A percentile compares a stretch with the other conserved stretches of the same genome.
These are phyloP conservation scores for Salix udensis DNA, from an alignment of 345 rosid species.

Conservation along the genomic window DNA sequence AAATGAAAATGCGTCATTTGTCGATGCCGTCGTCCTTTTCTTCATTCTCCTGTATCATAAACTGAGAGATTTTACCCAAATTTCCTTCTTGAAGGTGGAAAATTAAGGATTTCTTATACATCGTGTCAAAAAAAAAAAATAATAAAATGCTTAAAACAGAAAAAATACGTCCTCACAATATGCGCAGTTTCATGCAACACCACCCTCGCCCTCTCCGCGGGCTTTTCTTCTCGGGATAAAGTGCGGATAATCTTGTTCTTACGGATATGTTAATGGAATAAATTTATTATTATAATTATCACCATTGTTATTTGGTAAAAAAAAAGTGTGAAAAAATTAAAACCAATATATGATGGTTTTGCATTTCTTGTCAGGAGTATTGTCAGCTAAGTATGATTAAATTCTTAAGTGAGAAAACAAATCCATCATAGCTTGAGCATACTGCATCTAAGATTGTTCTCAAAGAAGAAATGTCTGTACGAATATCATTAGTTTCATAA, in stretches of 20 bases:
- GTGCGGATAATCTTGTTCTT: neutral
- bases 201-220: neutral
- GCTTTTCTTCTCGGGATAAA: neutral
- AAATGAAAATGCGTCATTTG: neutral
- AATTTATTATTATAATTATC: neutral
- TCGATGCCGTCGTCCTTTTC: slow-evolving; percentile 23
- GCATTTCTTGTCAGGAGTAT: no score
- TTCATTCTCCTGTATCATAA: slow-evolving; percentile 8
- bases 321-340: neutral
- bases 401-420: no score
- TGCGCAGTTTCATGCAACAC: neutral
- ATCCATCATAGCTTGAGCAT: neutral
- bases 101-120: neutral
- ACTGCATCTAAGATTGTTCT: neutral
- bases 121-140: neutral
- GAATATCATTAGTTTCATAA: slow-evolving; percentile 12
- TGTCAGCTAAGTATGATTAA: no score
- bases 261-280: neutral
- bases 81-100: neutral
- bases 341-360: no score
- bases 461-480: neutral
- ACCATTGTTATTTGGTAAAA: neutral
- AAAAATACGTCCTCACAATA: neutral
- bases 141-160: neutral
- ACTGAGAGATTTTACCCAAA: neutral